A percentile compares a stretch with the other conserved stretches of the same genome.
Evolutionary conservation across 768 basidiomycete species (phyloP).

Genomic region (Scleroderma citrinum): DNA sequence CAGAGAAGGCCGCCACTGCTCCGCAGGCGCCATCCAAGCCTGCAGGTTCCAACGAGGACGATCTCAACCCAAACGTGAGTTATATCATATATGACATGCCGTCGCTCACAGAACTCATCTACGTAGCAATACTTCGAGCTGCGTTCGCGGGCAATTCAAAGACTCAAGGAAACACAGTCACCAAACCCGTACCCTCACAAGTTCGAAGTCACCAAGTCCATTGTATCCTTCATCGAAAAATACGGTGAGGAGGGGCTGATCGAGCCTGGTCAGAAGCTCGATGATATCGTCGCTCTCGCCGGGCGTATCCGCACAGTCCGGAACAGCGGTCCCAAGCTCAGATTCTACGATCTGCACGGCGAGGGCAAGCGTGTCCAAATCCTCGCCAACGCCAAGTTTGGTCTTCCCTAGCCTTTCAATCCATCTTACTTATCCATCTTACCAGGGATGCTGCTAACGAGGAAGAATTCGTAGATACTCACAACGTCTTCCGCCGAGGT

Average conservation of each 20-base stretch:
- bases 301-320: conserved; percentile 93
- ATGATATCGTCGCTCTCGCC: conserved; percentile 63
- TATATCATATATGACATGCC: neutral
- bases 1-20: conserved; percentile 58
- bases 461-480: conserved; percentile 59
- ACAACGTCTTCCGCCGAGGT: conserved; percentile 88
- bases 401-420: conserved; percentile 20
- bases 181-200: conserved; percentile 99
- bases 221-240: conserved; percentile 64
- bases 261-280: conserved; percentile 57
- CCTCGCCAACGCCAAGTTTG: conserved; percentile 83
- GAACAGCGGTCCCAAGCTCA: conserved; percentile 72
- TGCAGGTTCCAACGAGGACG: conserved; percentile 56
- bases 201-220: conserved; percentile 81
- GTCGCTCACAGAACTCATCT: neutral
- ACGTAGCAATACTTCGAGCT: conserved; percentile 93
- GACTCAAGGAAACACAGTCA: conserved; percentile 74
- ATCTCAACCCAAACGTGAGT: conserved; percentile 87
- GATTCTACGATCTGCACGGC: conserved; percentile 90
- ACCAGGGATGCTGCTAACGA: conserved; percentile 59
- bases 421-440: neutral
- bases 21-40: conserved; percentile 37
- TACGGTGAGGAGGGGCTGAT: conserved; percentile 76
- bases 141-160: conserved; percentile 81
- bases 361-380: conserved; percentile 94